Evolutionary conservation across 352 stramenopile species (phyloP).

Genomic region (Phytopythium cucurbitacearum): DNA sequence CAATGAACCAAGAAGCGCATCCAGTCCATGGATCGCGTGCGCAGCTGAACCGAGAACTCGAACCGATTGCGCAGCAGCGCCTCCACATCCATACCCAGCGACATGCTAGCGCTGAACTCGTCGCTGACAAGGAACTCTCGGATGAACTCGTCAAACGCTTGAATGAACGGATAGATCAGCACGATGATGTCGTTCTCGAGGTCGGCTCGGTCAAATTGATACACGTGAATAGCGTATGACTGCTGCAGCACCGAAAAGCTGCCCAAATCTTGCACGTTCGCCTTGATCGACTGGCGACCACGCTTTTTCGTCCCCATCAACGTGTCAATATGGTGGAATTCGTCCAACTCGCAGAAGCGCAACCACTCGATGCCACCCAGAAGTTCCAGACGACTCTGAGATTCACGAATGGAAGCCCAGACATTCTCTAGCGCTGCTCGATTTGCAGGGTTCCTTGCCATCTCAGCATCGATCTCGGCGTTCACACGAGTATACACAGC

Average conservation of each 20-base stretch:
- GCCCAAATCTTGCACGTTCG: slow-evolving; percentile 16
- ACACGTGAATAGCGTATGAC: slow-evolving; percentile 77
- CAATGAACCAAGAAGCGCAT: slow-evolving; percentile 83
- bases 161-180: slow-evolving; percentile 65
- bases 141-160: slow-evolving; percentile 52
- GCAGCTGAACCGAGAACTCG: slow-evolving; percentile 78
- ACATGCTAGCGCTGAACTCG: slow-evolving; percentile 2
- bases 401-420: slow-evolving; percentile 32
- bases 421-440: slow-evolving; percentile 22
- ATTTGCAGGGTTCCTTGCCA: slow-evolving; percentile 5
- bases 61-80: slow-evolving; percentile 52
- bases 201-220: slow-evolving; percentile 65
- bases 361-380: slow-evolving; percentile 62
- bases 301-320: slow-evolving; percentile 13
- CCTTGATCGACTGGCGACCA: neutral
- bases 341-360: slow-evolving; percentile 66
- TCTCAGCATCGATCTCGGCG: slow-evolving; percentile 13
- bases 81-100: slow-evolving; percentile 26
- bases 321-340: slow-evolving; percentile 49
- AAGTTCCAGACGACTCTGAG: slow-evolving; percentile 45
- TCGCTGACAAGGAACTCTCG: slow-evolving; percentile 14
- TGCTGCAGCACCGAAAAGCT: slow-evolving; percentile 71
- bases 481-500: slow-evolving; percentile 34
- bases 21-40: slow-evolving; percentile 52
- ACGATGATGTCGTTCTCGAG: slow-evolving; percentile 75